Evolutionary conservation across 2,329 filamentous ascomycete genomes (phyloP).

Genomic region (Herpomyces periplanetae): DNA sequence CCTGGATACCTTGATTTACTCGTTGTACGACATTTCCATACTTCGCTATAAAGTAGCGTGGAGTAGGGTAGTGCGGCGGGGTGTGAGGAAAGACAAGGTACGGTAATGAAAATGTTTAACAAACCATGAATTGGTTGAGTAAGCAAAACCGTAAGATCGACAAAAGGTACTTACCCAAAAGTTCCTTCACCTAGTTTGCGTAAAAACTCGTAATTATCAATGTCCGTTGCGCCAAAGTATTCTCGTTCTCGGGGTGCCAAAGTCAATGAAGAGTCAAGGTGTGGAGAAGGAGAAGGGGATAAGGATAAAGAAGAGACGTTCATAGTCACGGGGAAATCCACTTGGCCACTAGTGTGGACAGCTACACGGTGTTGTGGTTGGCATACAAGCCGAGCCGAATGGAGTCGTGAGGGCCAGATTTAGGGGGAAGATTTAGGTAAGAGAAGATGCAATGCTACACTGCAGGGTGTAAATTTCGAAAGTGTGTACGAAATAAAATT

Average conservation of each 20-base stretch:
- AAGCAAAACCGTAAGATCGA: not conserved
- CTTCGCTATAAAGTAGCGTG: not conserved
- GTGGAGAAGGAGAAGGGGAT: conserved; percentile 8
- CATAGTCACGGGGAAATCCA: conserved; percentile 2
- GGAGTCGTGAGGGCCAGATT: conserved; percentile 4
- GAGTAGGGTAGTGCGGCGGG: conserved; percentile 1
- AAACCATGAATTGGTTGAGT: not conserved
- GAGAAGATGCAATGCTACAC: conserved; percentile 2
- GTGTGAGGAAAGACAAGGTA: conserved; percentile 7
- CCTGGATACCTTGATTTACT: conserved; percentile 36
- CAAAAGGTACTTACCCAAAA: conserved; percentile 23
- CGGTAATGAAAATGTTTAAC: conserved; percentile 6
- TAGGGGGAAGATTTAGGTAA: conserved; percentile 3
- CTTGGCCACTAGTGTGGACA: no score
- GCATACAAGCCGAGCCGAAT: conserved; percentile 3
- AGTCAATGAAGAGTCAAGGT: conserved; percentile 9
- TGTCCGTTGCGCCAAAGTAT: conserved; percentile 14
- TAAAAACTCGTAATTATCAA: conserved; percentile 35
- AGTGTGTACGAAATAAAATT: conserved; percentile 6
- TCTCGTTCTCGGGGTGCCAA: conserved; percentile 5
- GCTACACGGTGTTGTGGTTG: no score
- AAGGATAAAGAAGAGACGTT: not conserved
- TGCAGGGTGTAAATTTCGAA: conserved; percentile 3
- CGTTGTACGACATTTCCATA: conserved; percentile 42
- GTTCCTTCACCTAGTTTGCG: conserved; percentile 75